A percentile compares a stretch with the other conserved stretches of the same genome.
These are phyloP conservation scores for Ophiostoma sp. DNA, from an alignment of 2,329 filamentous ascomycete species.

Conservation along the genomic window DNA sequence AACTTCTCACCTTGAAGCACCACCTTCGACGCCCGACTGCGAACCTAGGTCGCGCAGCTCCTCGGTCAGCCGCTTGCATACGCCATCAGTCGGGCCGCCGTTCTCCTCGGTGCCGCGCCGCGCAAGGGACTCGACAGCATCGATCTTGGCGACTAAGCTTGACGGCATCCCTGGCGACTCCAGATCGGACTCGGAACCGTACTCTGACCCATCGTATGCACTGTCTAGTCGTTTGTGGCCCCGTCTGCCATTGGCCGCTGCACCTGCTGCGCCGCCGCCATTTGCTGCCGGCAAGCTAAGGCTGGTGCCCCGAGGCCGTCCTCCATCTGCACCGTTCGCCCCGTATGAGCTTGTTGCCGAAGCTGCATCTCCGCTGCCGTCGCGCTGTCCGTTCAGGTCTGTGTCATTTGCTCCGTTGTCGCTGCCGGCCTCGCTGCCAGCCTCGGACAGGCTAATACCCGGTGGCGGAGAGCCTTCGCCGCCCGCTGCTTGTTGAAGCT, in stretches of 20 bases:
- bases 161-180: conserved; percentile 63
- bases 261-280: conserved; percentile 32
- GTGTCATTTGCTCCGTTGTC: conserved; percentile 4
- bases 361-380: conserved; percentile 41
- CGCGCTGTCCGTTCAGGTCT: conserved; percentile 28
- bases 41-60: conserved; percentile 66
- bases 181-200: conserved; percentile 65
- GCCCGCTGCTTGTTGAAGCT: neutral
- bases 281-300: conserved; percentile 43
- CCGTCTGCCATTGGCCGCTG: conserved; percentile 24
- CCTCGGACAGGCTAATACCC: conserved; percentile 35
- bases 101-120: conserved; percentile 61
- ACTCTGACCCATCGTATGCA: conserved; percentile 68
- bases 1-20: conserved; percentile 46
- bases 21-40: conserved; percentile 66
- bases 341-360: conserved; percentile 17
- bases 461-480: conserved; percentile 26
- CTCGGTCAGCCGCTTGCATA: conserved; percentile 63
- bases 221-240: conserved; percentile 48
- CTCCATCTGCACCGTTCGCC: conserved; percentile 13
- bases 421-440: conserved; percentile 28
- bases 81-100: conserved; percentile 58
- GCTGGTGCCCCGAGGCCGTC: conserved; percentile 34
- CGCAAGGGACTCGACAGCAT: conserved; percentile 65
- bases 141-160: conserved; percentile 62